A percentile compares a stretch with the other conserved stretches of the same genome.
phyloP scores from a whole-genome alignment of 306 rosid genomes.

The Morella rubra region DNA sequence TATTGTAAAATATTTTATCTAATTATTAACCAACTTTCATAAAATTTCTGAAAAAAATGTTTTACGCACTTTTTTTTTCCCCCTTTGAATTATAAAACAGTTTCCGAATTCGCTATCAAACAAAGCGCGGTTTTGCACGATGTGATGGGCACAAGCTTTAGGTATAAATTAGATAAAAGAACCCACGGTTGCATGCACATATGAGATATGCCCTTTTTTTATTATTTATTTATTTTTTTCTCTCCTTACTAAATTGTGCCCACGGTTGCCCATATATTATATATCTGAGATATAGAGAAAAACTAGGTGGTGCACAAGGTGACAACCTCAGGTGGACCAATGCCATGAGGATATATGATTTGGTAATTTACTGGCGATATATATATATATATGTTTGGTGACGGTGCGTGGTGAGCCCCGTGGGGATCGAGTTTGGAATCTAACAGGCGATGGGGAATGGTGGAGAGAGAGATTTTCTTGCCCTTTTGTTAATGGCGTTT shows the following conservation, averaged over 20 bases:
- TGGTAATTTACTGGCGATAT: background rate
- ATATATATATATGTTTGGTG: too few relatives aligned
- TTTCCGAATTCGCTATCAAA: background rate
- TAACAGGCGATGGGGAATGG: slow-evolving; percentile 19
- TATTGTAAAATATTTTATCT: too few relatives aligned
- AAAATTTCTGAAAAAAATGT: too few relatives aligned
- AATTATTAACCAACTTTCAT: too few relatives aligned
- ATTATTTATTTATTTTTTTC: accelerated
- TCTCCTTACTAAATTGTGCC: too few relatives aligned
- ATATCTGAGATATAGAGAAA: too few relatives aligned
- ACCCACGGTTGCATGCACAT: slow-evolving; percentile 13
- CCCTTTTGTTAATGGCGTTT: slow-evolving; percentile 48
- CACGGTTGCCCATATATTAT: too few relatives aligned
- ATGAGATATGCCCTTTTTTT: too few relatives aligned
- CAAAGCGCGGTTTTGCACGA: slow-evolving; percentile 1
- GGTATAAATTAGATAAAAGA: slow-evolving; percentile 11
- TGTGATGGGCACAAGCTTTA: slow-evolving; percentile 12
- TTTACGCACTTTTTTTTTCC: too few relatives aligned
- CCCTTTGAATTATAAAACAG: too few relatives aligned
- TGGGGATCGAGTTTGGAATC: slow-evolving; percentile 24
- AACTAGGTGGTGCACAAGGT: slow-evolving; percentile 8
- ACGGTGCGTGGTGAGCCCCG: slow-evolving; percentile 7
- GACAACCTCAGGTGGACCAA: slow-evolving; percentile 34
- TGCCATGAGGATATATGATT: slow-evolving; percentile 12
- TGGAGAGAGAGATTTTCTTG: slow-evolving; percentile 22